A percentile compares a stretch with the other conserved stretches of the same genome.
These are phyloP conservation scores for Pseudozyma sp. DNA, from an alignment of 1,284 basidiomycete genomes.

Conservation along the genomic window DNA sequence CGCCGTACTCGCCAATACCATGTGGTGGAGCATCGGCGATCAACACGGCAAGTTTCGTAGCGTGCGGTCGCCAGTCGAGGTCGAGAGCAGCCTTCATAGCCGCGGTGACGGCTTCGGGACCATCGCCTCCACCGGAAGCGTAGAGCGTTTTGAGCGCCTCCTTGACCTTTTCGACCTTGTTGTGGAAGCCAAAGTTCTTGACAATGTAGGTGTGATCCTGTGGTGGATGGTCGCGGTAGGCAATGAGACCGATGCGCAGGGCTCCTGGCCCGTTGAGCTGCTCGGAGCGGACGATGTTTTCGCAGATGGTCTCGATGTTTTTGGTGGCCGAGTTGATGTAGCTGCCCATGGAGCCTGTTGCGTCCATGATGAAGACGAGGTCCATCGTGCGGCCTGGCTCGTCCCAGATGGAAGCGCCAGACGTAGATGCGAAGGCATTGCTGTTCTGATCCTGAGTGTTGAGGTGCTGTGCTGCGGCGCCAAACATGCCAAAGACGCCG, in stretches of 20 bases:
- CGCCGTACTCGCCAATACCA: constrained; percentile 77
- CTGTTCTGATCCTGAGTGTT: constrained; percentile 25
- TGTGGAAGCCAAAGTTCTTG: constrained; percentile 89
- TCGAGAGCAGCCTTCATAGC: constrained; percentile 80
- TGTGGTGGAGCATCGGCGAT: constrained; percentile 98
- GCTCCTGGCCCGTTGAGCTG: constrained; percentile 86
- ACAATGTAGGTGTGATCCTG: constrained; percentile 75
- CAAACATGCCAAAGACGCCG: constrained; percentile 62
- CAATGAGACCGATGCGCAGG: constrained; percentile 74
- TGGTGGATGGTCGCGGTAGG: constrained; percentile 72
- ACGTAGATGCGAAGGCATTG: constrained; percentile 20
- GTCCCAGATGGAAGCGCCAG: constrained; percentile 26
- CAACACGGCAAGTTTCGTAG: constrained; percentile 83
- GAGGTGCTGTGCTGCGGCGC: constrained; percentile 53
- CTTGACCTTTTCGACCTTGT: constrained; percentile 87
- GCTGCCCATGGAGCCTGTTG: constrained; percentile 68
- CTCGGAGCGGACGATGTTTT: constrained; percentile 93
- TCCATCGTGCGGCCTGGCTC: constrained; percentile 55
- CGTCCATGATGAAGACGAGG: constrained; percentile 68
- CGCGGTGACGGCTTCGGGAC: constrained; percentile 96
- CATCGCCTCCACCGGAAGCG: constrained; percentile 93
- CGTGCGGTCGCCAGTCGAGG: constrained; percentile 83
- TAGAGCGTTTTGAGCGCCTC: constrained; percentile 84
- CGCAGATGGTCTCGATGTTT: constrained; percentile 97
- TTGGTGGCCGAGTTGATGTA: constrained; percentile 78